These are phyloP conservation scores for Saitozyma podzolica DNA, from an alignment of 768 basidiomycete species.

Conservation along the genomic window DNA sequence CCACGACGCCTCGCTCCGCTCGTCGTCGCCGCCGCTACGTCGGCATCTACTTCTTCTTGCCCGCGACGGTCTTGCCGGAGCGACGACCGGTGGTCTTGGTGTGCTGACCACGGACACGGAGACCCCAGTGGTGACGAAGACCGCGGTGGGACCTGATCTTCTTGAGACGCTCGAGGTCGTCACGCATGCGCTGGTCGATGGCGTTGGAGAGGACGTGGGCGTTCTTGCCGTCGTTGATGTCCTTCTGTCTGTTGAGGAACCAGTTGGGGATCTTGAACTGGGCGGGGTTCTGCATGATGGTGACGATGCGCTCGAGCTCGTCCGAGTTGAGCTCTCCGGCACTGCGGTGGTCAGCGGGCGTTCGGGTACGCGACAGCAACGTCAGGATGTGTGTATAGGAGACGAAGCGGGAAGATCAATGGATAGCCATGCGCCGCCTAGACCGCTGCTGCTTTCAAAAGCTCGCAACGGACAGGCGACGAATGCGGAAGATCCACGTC, in stretches of 20 bases:
- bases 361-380: not conserved
- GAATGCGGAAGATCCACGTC: too few relatives aligned
- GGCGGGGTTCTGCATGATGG: conserved; percentile 97
- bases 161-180: conserved; percentile 96
- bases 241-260: conserved; percentile 99
- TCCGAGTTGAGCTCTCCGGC: conserved; percentile 99
- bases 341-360: conserved; percentile 56
- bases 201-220: conserved; percentile 92
- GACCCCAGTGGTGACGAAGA: conserved; percentile 63
- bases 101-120: conserved; percentile 88
- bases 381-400: not conserved
- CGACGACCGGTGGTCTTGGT: conserved; percentile 81
- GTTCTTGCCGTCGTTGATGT: conserved; percentile 96
- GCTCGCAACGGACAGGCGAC: too few relatives aligned
- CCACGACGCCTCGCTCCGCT: too few relatives aligned
- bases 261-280: conserved; percentile 99
- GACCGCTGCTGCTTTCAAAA: too few relatives aligned
- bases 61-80: conserved; percentile 43
- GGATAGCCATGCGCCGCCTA: too few relatives aligned
- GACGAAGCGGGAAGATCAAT: not conserved
- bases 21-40: too few relatives aligned
- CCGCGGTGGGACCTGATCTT: conserved; percentile 99
- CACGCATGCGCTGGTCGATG: conserved; percentile 96
- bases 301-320: conserved; percentile 97
- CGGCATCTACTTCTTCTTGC: conserved; percentile 45